Evolutionary conservation across 495 filamentous ascomycete genomes (phyloP), one percentile per base, ranked within the genome.

Genomic region (Aspergillus sclerotiicarbonarius): DNA sequence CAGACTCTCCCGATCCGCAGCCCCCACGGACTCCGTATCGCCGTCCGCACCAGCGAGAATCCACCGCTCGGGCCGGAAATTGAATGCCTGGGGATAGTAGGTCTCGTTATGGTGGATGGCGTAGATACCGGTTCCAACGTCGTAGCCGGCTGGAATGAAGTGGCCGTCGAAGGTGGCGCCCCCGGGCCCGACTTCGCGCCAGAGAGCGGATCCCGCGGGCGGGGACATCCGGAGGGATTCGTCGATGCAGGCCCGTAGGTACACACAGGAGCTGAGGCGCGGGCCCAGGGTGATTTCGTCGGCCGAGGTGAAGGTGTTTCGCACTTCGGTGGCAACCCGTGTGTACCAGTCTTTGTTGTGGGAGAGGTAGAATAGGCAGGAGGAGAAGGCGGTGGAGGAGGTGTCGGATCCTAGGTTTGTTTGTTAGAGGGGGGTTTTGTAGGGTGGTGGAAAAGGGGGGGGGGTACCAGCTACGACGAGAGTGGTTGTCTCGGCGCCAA

Each of bases 171-270:
- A 76, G 15, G 69, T 76, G 7, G 78, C 69, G 9, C 88, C 88
- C 9, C 76, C 74, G 21, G 69, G 62, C 2, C 82, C 84, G 5
- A 87, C 84, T 39, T 86, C 67, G 45, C 87, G 79, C 31, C 37
- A 49, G 6, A 89, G 67, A 3, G 82, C 70, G 10, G 81, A 82
- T 31, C 78, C 73, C 5, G 90, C 86, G 0, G 87, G 79, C 13
- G 89, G 89, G 0, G 82, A 82, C 54, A 92, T 71, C 41, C 89
- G 84, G 77, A 92, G 81, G 6, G 84, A 76, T 60, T 92, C 89
- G 66, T 91, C 87, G 63, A 91, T 84, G 69, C 86, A 81, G 4
- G 67, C 67, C 20, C 55, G 61, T n/a, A 70, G 56, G 43, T 62
- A 65, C 8, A 59, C 21, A 60, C 76, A 81, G 9, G 53, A 55